Percentiles rank a stretch among this genome's conserved stretches.
Evolutionary conservation across 2,329 filamentous ascomycete genomes (phyloP).

Genomic region (Calonectria leucothoes): DNA sequence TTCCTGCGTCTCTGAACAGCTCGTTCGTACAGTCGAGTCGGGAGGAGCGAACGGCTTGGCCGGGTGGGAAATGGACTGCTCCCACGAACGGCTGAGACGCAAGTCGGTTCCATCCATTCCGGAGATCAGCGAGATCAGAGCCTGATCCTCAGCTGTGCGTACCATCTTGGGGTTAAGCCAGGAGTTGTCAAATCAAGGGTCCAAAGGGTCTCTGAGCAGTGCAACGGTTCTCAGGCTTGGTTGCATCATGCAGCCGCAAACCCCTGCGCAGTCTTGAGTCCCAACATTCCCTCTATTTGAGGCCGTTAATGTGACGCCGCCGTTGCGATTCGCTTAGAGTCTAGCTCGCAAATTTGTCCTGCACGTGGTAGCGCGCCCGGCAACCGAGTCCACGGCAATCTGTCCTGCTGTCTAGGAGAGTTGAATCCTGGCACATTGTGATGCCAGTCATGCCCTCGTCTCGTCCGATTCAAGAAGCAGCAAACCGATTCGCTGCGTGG

Average conservation of each 20-base stretch:
- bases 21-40: background rate
- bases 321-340: background rate
- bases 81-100: constrained; percentile 17
- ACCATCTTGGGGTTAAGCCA: constrained; percentile 3
- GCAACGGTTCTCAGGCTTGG: constrained; percentile 17
- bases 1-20: background rate
- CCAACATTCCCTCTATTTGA: background rate
- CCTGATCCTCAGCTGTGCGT: background rate
- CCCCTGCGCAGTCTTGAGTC: background rate
- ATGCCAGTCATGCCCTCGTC: background rate
- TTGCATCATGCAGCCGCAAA: background rate
- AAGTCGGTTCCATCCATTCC: constrained; percentile 21
- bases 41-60: constrained; percentile 18
- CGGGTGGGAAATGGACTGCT: background rate
- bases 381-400: background rate
- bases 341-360: background rate
- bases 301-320: background rate
- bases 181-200: background rate
- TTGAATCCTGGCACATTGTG: background rate
- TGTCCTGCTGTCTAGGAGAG: background rate
- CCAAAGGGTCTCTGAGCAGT: constrained; percentile 12
- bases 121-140: constrained; percentile 25
- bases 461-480: background rate
- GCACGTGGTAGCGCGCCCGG: background rate
- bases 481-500: constrained; percentile 12